Evolutionary conservation across 306 rosid species (phyloP).

Genomic region (Medicago arabica): DNA sequence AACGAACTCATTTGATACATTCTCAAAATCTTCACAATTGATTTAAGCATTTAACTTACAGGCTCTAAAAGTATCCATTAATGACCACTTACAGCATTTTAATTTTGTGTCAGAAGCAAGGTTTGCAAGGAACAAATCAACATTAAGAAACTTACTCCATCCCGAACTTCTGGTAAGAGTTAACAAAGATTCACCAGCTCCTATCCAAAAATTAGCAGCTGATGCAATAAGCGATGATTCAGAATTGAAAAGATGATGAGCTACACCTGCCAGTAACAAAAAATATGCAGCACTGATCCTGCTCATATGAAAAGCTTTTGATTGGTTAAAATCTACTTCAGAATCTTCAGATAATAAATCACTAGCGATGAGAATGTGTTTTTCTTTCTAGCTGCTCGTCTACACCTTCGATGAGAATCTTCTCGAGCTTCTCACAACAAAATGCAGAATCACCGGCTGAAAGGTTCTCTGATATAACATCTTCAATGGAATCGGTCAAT

Average conservation of each 20-base stretch:
- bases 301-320: conserved; percentile 53
- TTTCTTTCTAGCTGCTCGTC: conserved; percentile 44
- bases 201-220: conserved; percentile 68
- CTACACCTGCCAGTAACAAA: conserved; percentile 71
- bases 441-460: conserved; percentile 57
- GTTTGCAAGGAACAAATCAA: conserved; percentile 38
- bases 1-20: conserved; percentile 52
- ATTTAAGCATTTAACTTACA: conserved; percentile 38
- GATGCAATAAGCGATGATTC: conserved; percentile 72
- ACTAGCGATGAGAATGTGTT: conserved; percentile 37
- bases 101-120: conserved; percentile 36
- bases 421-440: conserved; percentile 66
- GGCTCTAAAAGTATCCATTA: conserved; percentile 47
- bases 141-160: conserved; percentile 46
- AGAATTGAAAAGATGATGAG: conserved; percentile 67
- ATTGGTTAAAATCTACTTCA: conserved; percentile 35
- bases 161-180: conserved; percentile 53
- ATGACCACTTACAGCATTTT: conserved; percentile 57
- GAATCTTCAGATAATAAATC: conserved; percentile 47
- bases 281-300: conserved; percentile 71
- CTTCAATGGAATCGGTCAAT: conserved; percentile 54
- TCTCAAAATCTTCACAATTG: conserved; percentile 47
- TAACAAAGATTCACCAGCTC: conserved; percentile 77
- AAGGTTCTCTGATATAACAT: conserved; percentile 63
- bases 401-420: conserved; percentile 56